Evolutionary conservation across 345 rosid genomes (phyloP), one percentile per base, ranked within the genome.

Genomic region (Citrus reticulata): DNA sequence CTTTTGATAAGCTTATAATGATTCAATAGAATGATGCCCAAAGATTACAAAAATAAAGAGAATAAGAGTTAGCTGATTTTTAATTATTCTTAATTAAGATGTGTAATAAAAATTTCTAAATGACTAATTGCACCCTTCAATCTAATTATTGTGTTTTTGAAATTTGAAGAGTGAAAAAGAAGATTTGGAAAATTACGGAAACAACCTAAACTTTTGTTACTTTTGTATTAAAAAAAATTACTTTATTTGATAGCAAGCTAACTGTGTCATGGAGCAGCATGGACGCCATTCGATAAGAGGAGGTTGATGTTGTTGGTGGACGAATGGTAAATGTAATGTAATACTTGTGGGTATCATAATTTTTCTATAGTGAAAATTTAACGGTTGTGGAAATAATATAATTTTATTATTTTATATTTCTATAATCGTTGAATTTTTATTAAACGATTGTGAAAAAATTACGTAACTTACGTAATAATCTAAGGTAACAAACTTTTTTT

Each of bases 401-500:
- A 32, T 32, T 32, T 32, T 32, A 4, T 32, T 32, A 32, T 32
- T 4, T 32, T 32, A 32, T 32, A 4, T 32, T 32, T 32, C 0
- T 0, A 32, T 0, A 32, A 32, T 0, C 0, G 0, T 32, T 32
- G 0, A 4, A 32, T 32, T 32, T 32, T 4, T 0, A 0, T 32
- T 0, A 32, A 32, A 0, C 5, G 5, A 4, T 32, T 32, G 0
- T 32, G 1, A 32, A 32, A 32, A 32, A 4, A 0, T 32, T 32
- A 32, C 0, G 5, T 32, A 32, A 32, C 34, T 32, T 32, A 32
- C 5, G 0, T 32, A 32, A 32, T 32, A 32, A 32, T 32, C 0
- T 32, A 32, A 32, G 34, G 5, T 32, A 32, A 32, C 2, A 29
- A 29, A 29, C 30, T 29, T 29, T 0, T 29, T 29, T 29, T 29